Evolutionary conservation across 2,329 filamentous ascomycete species (phyloP).

Genomic region (Lecanicillium sp.): DNA sequence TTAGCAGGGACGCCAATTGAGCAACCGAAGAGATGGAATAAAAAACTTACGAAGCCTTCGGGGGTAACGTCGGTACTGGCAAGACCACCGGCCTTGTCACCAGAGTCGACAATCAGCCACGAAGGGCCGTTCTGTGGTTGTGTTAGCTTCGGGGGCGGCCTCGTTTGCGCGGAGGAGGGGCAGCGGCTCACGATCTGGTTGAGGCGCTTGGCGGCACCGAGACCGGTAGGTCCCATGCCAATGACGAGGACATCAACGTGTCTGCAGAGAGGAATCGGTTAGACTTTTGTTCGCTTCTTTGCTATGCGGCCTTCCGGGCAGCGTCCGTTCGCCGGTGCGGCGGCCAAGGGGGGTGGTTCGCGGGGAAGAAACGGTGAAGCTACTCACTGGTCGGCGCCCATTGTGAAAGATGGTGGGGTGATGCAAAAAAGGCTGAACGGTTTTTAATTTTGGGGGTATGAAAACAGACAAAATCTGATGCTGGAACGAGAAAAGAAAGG

Average conservation of each 20-base stretch:
- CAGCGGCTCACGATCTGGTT: slow-evolving; percentile 76
- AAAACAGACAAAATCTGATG: neutral
- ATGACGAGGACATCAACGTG: slow-evolving; percentile 90
- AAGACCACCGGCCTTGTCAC: slow-evolving; percentile 88
- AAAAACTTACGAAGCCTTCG: slow-evolving; percentile 87
- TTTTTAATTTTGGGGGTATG: neutral
- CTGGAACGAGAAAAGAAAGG: neutral
- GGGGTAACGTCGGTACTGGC: slow-evolving; percentile 91
- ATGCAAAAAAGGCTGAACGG: neutral
- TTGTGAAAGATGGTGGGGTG: slow-evolving; percentile 27
- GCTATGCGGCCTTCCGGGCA: neutral
- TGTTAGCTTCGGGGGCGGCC: slow-evolving; percentile 19
- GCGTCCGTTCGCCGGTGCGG: neutral
- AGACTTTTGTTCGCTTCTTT: neutral
- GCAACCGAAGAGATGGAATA: slow-evolving; percentile 12
- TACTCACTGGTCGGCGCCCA: slow-evolving; percentile 35
- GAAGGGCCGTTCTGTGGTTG: slow-evolving; percentile 71
- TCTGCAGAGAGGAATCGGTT: slow-evolving; percentile 38
- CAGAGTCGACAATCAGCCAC: slow-evolving; percentile 93
- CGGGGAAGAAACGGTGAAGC: slow-evolving; percentile 15
- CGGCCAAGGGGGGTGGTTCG: no score
- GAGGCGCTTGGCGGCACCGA: slow-evolving; percentile 93
- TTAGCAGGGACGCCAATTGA: slow-evolving; percentile 4
- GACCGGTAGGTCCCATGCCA: slow-evolving; percentile 84
- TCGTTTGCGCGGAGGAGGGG: slow-evolving; percentile 14